phyloP scores from a whole-genome alignment of 2,329 filamentous ascomycete genomes.

The Epichloe sylvatica region DNA sequence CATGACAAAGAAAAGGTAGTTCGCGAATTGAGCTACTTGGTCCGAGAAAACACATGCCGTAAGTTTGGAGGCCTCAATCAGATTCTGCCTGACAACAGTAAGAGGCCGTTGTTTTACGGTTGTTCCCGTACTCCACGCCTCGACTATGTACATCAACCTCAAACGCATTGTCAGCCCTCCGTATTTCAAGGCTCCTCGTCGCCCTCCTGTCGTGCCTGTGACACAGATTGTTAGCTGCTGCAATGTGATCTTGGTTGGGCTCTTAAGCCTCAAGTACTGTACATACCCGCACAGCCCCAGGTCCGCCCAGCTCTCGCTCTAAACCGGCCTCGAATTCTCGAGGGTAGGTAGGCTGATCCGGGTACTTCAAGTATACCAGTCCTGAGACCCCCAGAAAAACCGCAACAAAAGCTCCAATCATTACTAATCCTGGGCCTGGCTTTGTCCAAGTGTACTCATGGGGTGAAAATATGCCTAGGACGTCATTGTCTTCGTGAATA shows the following conservation, averaged over 20 bases:
- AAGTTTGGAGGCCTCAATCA: background rate
- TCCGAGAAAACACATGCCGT: background rate
- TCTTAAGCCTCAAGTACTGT: background rate
- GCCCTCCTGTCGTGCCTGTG: slow-evolving; percentile 39
- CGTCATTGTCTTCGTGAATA: slow-evolving; percentile 91
- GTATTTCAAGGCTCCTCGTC: slow-evolving; percentile 37
- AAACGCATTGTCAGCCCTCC: background rate
- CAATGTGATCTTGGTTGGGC: background rate
- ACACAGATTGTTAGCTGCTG: background rate
- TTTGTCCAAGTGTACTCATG: slow-evolving; percentile 77
- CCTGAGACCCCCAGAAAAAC: slow-evolving; percentile 51
- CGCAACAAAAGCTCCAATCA: slow-evolving; percentile 54
- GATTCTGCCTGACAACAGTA: background rate
- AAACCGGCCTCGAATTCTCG: slow-evolving; percentile 60
- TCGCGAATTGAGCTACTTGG: background rate
- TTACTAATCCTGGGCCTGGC: slow-evolving; percentile 53
- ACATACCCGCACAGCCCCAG: slow-evolving; percentile 52
- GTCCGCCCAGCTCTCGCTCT: slow-evolving; percentile 60
- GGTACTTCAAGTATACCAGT: slow-evolving; percentile 54
- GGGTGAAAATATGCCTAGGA: slow-evolving; percentile 76
- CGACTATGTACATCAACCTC: slow-evolving; percentile 24
- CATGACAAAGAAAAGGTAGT: background rate
- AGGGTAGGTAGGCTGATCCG: slow-evolving; percentile 55
- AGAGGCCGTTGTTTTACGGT: background rate
- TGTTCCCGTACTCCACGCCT: slow-evolving; percentile 3